Percentiles rank a stretch among this genome's conserved stretches.
These are phyloP conservation scores for Porcisia deanei DNA, from an alignment of 208 protist genomes.

Conservation along the genomic window DNA sequence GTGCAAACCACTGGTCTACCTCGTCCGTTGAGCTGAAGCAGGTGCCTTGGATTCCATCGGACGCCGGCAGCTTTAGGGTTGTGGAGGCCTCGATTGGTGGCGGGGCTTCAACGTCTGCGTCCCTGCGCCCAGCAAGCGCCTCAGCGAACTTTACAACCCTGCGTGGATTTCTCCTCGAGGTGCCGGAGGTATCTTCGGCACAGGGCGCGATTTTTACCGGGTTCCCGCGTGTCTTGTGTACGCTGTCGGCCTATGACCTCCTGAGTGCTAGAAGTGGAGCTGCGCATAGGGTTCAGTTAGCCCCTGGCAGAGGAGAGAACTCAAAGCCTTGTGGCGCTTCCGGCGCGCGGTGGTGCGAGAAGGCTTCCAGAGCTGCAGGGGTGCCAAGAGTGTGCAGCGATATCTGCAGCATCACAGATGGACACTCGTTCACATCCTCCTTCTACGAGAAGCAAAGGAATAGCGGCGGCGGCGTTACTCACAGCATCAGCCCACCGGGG, in stretches of 20 bases:
- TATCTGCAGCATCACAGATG: not conserved
- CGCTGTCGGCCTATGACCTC: slow-evolving; percentile 17
- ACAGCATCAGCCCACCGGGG: slow-evolving; percentile 19
- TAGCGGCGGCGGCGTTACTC: slow-evolving; percentile 12
- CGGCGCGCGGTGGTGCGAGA: not conserved
- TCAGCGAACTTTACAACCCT: not conserved
- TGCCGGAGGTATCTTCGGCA: not conserved
- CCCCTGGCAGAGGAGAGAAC: not conserved
- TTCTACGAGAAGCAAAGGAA: slow-evolving; percentile 1
- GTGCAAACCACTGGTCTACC: not conserved
- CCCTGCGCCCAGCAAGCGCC: not conserved
- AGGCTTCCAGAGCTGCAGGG: not conserved
- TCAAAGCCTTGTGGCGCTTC: not conserved
- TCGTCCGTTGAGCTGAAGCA: not conserved
- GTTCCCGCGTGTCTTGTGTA: slow-evolving; percentile 16
- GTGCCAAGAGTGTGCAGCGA: too few relatives aligned
- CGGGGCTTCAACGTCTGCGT: not conserved
- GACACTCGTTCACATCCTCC: slow-evolving; percentile 11
- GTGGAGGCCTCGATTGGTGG: not conserved
- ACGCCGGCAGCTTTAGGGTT: not conserved
- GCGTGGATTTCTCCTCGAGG: slow-evolving; percentile 16
- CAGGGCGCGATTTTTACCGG: not conserved
- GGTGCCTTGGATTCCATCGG: slow-evolving; percentile 7
- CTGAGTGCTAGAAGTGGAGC: not conserved
- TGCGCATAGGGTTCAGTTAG: not conserved